These are phyloP conservation scores for Myxozyma vanderwaltii DNA, from an alignment of 805 yeast genomes.

Conservation along the genomic window DNA sequence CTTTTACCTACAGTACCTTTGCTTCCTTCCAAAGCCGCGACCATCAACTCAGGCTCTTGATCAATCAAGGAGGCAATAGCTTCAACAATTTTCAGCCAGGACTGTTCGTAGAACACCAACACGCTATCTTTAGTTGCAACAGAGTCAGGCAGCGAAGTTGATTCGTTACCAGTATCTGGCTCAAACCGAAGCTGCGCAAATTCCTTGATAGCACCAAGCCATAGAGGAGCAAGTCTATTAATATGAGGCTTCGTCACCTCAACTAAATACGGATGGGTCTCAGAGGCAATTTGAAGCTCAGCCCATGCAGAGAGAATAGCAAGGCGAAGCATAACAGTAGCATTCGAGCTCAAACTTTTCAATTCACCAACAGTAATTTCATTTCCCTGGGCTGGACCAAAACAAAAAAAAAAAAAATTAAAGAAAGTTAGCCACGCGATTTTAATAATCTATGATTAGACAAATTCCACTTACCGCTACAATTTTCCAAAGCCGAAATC, in stretches of 20 bases:
- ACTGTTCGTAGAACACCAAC: conserved; percentile 52
- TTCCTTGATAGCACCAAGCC: conserved; percentile 78
- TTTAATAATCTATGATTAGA: not conserved
- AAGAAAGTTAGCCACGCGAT: not conserved
- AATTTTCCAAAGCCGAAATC: conserved; percentile 65
- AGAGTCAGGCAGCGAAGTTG: not conserved
- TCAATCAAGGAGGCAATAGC: conserved; percentile 70
- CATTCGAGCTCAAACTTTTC: conserved; percentile 41
- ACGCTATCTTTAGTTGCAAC: conserved; percentile 23
- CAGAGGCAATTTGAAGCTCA: conserved; percentile 40
- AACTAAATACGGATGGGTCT: conserved; percentile 42
- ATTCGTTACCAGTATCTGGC: conserved; percentile 39
- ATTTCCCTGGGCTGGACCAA: conserved; percentile 16
- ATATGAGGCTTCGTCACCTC: conserved; percentile 54
- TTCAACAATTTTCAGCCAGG: conserved; percentile 78
- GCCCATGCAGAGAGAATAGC: conserved; percentile 50
- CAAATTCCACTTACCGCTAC: conserved; percentile 39
- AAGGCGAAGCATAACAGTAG: conserved; percentile 43
- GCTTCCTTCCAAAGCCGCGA: conserved; percentile 54
- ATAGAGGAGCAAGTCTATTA: conserved; percentile 65
- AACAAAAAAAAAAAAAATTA: conserved; percentile 2
- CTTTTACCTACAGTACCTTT: conserved; percentile 40
- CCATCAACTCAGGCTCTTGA: conserved; percentile 50
- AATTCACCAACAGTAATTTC: conserved; percentile 44
- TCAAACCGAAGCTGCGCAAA: conserved; percentile 66